phyloP scores from a whole-genome alignment of 768 basidiomycete species.

The Tephrocybe sp. region DNA sequence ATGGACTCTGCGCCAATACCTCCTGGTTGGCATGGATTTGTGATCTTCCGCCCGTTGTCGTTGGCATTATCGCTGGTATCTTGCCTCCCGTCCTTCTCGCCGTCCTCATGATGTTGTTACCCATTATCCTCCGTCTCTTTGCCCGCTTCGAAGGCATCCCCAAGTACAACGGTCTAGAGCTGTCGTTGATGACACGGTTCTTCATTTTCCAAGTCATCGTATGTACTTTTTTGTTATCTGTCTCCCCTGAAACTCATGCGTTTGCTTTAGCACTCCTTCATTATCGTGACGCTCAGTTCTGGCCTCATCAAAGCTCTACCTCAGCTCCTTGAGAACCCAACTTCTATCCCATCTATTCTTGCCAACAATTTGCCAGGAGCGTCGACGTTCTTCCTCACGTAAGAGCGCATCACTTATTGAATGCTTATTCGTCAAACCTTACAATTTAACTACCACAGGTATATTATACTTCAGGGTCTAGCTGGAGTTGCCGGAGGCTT shows the following conservation, averaged over 20 bases:
- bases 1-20: constrained; percentile 59
- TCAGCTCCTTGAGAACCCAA: constrained; percentile 62
- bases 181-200: constrained; percentile 88
- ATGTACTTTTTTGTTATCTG: constrained; percentile 29
- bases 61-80: constrained; percentile 86
- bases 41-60: constrained; percentile 54
- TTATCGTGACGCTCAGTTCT: constrained; percentile 81
- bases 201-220: constrained; percentile 92
- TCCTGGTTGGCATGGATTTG: constrained; percentile 86
- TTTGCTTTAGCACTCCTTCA: constrained; percentile 78
- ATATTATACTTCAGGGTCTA: constrained; percentile 78
- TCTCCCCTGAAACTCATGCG: neutral
- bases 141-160: constrained; percentile 90
- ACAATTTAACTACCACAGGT: constrained; percentile 35
- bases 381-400: constrained; percentile 91
- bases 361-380: constrained; percentile 78
- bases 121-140: constrained; percentile 74
- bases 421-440: neutral
- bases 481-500: constrained; percentile 78
- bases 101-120: constrained; percentile 86
- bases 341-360: constrained; percentile 64
- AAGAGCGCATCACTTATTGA: constrained; percentile 19
- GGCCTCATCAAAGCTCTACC: constrained; percentile 77
- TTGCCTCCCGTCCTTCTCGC: constrained; percentile 85
- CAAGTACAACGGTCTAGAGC: constrained; percentile 75